Base-by-base conservation (phyloP, 495 filamentous ascomycete genomes). In the Penicillium paxilli region DNA sequence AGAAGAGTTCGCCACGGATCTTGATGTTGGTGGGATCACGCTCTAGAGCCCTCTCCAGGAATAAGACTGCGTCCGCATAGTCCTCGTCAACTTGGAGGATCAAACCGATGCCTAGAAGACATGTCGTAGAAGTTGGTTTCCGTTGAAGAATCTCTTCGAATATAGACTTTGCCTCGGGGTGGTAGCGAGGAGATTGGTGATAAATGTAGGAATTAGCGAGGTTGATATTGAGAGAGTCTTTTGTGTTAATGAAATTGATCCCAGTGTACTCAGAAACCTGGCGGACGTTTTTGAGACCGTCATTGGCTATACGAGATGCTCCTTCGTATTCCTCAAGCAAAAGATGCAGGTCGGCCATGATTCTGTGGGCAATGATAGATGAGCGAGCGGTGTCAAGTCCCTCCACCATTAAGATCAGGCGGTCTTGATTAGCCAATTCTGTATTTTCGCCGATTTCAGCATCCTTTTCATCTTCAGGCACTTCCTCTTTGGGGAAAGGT, bases 31-130 rank as follows among this genome's bases (percentile, higher is more conserved):
- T 67, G 17, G 81, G 74, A 63, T 94, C 88, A 20, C 87, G 79
- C 54, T 81, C 66, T 22, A 93, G 65, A 1, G 95, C 94, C 55
- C 87, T 81, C 26, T 78, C 75, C 9, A 98, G 69, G 63, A 94
- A 96, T 44, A 84, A 78, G 47, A 91, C 83, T 0, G 95, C 95
- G 60, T 86, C 80, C 23, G 74, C 67, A 66, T 90, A 96, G 38
- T 98, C 86, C 57, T 95, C 88, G 59, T 96, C 90, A 54, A 96
- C 92, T 70, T 96, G 90, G 35, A 92, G 84, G 26, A 98, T 92
- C 21, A 96, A 69, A 9, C 94, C 94, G 46, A 97, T 83, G 2
- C 94, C 94, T 45, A 98, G 87, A 30, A 98, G 75, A 35, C 91
- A 94, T 40, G 83, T 72, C 6, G 90, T 92, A 2, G 88, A 91